Conservation (phyloP, 441 rosid genomes). For the Bruguiera hainesii region DNA sequence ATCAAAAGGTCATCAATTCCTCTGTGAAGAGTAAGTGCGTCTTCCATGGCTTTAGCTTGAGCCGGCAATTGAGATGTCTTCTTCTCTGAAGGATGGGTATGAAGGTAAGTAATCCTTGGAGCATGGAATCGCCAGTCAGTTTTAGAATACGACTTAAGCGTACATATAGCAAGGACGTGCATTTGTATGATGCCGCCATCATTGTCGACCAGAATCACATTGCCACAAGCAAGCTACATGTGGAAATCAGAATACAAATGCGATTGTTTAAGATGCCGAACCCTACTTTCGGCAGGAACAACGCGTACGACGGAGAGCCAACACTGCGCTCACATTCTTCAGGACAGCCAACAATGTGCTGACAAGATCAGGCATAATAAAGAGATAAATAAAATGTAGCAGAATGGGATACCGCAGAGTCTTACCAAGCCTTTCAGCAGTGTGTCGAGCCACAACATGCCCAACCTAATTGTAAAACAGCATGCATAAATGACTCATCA, state of each 20-base stretch:
- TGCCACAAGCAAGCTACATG: too few relatives aligned
- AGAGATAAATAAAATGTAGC: constrained; percentile 66
- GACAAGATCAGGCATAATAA: constrained; percentile 71
- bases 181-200: too few relatives aligned
- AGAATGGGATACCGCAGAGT: constrained; percentile 70
- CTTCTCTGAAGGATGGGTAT: constrained; percentile 93
- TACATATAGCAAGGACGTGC: too few relatives aligned
- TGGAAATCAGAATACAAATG: too few relatives aligned
- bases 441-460: constrained; percentile 89
- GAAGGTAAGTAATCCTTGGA: constrained; percentile 70
- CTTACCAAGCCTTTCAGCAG: constrained; percentile 65
- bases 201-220: too few relatives aligned
- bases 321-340: constrained; percentile 36
- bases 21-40: constrained; percentile 66
- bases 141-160: too few relatives aligned
- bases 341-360: background rate
- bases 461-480: constrained; percentile 52
- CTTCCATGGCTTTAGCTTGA: constrained; percentile 86
- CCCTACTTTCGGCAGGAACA: constrained; percentile 87
- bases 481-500: background rate
- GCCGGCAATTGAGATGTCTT: constrained; percentile 69
- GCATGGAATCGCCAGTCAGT: constrained; percentile 39
- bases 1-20: constrained; percentile 73
- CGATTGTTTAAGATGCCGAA: background rate
- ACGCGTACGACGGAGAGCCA: constrained; percentile 63